Conservation (phyloP, 805 yeast species). For the Kodamaea hsintzibuensis region DNA sequence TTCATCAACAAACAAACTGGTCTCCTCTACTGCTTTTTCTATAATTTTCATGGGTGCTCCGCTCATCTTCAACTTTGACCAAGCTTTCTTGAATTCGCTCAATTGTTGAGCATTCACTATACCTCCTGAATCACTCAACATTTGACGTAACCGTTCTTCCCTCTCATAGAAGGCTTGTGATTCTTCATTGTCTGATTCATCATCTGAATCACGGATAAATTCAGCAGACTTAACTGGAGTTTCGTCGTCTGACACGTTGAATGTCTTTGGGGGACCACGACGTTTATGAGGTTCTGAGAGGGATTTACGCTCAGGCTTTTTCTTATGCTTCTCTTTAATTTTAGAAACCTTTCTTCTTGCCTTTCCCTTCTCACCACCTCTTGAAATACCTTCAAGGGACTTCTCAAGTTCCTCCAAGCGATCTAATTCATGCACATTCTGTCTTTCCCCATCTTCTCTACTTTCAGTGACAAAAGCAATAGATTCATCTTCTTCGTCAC, state of each 20-base stretch:
- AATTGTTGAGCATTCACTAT: constrained; percentile 35
- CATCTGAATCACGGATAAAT: constrained; percentile 61
- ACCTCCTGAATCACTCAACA: constrained; percentile 39
- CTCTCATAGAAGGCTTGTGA: constrained; percentile 54
- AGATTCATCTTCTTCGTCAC: constrained; percentile 28
- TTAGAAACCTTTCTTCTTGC: constrained; percentile 23
- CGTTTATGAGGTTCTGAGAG: not conserved
- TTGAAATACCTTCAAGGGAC: constrained; percentile 20
- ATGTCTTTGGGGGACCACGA: constrained; percentile 24
- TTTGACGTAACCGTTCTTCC: constrained; percentile 50
- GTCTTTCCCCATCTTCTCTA: constrained; percentile 9
- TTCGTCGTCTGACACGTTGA: constrained; percentile 28
- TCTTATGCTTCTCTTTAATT: constrained; percentile 8
- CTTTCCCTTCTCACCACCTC: constrained; percentile 19
- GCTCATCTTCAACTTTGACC: constrained; percentile 24
- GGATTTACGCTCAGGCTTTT: constrained; percentile 4
- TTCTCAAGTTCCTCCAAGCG: constrained; percentile 31
- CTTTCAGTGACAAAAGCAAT: constrained; percentile 16
- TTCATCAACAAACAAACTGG: constrained; percentile 13
- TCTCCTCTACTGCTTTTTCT: constrained; percentile 18
- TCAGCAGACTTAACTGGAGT: constrained; percentile 48
- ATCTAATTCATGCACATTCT: constrained; percentile 36
- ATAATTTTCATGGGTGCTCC: constrained; percentile 14
- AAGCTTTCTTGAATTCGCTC: constrained; percentile 31
- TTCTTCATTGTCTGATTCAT: constrained; percentile 59